Conservation (phyloP, 306 rosid species). For the Vigna nakashimae region DNA sequence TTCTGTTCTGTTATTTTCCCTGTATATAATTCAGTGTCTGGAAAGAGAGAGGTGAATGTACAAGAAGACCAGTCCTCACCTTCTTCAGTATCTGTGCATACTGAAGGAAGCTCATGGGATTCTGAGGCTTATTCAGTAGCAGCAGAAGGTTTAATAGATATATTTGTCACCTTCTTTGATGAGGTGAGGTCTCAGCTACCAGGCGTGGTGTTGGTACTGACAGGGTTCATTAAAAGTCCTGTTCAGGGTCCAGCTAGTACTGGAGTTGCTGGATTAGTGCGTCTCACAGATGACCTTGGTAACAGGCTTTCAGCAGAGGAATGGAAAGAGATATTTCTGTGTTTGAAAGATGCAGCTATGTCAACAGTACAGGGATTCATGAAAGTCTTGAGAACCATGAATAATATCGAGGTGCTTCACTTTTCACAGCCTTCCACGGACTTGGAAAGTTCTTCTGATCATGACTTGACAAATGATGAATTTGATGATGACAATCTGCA, state of each 20-base stretch:
- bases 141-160: constrained; percentile 82
- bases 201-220: constrained; percentile 75
- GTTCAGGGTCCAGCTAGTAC: constrained; percentile 91
- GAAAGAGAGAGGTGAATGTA: constrained; percentile 55
- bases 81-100: constrained; percentile 51
- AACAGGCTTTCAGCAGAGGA: constrained; percentile 77
- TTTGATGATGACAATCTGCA: constrained; percentile 88
- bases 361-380: constrained; percentile 78
- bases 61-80: constrained; percentile 53
- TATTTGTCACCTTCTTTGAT: constrained; percentile 74
- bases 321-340: constrained; percentile 80
- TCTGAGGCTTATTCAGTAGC: constrained; percentile 88
- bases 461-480: constrained; percentile 74
- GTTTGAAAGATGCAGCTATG: constrained; percentile 81
- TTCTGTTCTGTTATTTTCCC: constrained; percentile 80
- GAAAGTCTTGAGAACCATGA: constrained; percentile 87
- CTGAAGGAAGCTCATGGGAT: constrained; percentile 86
- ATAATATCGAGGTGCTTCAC: constrained; percentile 56
- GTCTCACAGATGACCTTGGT: constrained; percentile 77
- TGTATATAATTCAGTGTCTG: constrained; percentile 59
- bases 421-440: constrained; percentile 59
- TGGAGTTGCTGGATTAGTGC: constrained; percentile 85
- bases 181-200: constrained; percentile 80
- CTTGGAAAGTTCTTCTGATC: constrained; percentile 67
- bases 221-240: constrained; percentile 81